Conservation (phyloP, 352 stramenopile genomes). For the Pythium scleroteichum region DNA sequence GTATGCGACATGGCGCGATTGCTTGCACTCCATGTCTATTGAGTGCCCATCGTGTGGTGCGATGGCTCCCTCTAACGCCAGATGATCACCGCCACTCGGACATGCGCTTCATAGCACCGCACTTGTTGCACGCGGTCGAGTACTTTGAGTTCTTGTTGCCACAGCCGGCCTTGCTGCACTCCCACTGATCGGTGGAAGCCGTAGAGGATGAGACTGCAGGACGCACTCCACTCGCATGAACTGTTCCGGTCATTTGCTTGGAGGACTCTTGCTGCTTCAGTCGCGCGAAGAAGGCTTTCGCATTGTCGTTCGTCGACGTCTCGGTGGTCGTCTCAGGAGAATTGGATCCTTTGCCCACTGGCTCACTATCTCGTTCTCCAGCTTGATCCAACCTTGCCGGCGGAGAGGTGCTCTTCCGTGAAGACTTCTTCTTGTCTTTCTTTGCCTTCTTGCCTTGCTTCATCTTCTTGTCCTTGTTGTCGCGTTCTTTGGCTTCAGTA, state of each 20-base stretch:
- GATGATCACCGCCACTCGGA: constrained; percentile 78
- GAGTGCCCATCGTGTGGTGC: neutral
- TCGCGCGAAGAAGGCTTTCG: constrained; percentile 65
- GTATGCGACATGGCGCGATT: no score
- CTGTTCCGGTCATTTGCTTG: constrained; percentile 59
- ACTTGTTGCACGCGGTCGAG: constrained; percentile 63
- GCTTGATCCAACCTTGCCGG: no score
- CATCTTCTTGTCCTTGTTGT: constrained; percentile 23
- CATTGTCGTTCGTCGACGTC: constrained; percentile 21
- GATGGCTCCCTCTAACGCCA: neutral
- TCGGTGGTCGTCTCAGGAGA: neutral
- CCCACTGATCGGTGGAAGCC: constrained; percentile 54
- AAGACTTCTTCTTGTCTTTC: constrained; percentile 17
- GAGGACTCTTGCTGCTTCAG: constrained; percentile 57
- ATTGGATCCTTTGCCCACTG: neutral
- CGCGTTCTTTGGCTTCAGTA: neutral
- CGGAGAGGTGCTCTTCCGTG: no score
- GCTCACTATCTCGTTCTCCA: no score
- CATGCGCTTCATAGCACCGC: constrained; percentile 76
- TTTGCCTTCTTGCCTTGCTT: constrained; percentile 29
- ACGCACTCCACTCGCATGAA: constrained; percentile 52
- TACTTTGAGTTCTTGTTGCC: constrained; percentile 73
- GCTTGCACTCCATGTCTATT: neutral
- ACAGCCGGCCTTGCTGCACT: constrained; percentile 64
- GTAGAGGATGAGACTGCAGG: constrained; percentile 31